A percentile compares a stretch with the other conserved stretches of the same genome.
These are phyloP conservation scores for Nicotiana paniculata DNA, from an alignment of 257 asterid genomes.

Conservation along the genomic window DNA sequence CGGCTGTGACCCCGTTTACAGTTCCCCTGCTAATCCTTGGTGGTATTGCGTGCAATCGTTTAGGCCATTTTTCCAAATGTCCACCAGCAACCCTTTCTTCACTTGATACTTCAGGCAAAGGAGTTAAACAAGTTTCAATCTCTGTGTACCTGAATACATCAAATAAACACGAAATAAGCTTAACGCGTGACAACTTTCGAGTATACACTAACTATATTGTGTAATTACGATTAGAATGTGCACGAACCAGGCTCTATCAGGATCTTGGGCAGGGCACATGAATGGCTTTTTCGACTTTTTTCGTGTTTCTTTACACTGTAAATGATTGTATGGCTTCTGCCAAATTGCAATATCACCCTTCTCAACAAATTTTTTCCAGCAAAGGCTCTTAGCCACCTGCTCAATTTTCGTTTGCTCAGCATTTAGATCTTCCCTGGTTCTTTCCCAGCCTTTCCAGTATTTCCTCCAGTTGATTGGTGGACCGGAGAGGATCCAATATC, in stretches of 20 bases:
- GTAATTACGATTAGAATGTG: not conserved
- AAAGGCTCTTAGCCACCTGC: conserved; percentile 51
- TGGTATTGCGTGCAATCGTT: conserved; percentile 48
- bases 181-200: no score
- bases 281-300: conserved; percentile 28
- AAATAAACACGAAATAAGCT: not conserved
- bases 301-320: conserved; percentile 27
- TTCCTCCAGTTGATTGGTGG: conserved; percentile 86
- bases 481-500: conserved; percentile 90
- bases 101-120: conserved; percentile 56
- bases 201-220: no score
- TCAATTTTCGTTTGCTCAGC: conserved; percentile 73
- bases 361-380: conserved; percentile 83
- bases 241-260: conserved; percentile 68
- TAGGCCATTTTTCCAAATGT: conserved; percentile 61
- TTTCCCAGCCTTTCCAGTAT: conserved; percentile 76
- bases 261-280: conserved; percentile 43
- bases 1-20: conserved; percentile 34
- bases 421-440: conserved; percentile 61
- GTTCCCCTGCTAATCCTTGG: conserved; percentile 62
- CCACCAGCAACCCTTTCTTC: conserved; percentile 62
- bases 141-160: conserved; percentile 50
- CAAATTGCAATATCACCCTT: conserved; percentile 73
- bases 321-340: conserved; percentile 76
- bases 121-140: conserved; percentile 65